Evolutionary conservation across 2,329 filamentous ascomycete genomes (phyloP), one percentile per base, ranked within the genome.

Genomic region (Pestalotiopsis sp.): DNA sequence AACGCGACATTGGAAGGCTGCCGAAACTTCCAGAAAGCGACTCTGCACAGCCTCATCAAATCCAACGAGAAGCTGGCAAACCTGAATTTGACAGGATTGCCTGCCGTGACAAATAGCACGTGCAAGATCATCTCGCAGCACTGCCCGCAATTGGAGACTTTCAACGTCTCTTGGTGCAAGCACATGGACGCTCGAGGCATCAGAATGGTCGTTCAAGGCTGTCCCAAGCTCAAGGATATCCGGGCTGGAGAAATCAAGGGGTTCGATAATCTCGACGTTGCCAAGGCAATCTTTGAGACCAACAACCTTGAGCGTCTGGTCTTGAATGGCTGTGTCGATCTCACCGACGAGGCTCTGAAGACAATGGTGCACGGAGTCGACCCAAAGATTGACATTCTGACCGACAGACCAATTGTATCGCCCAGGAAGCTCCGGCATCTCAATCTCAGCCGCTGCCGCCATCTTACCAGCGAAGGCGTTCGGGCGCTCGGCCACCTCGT

Each of bases 111-210:
- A 38, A 97, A 97, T 77, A 89, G 89, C 25, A 93, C 94, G 0
- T 95, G 97, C 88, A 93, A 91, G 76, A 94, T 97, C 69, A 92
- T 99, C 69, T 91, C 93, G 0, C 86, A 92, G 66, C 91, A 91
- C 52, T 98, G 95, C 75, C 90, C 91, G 1, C 90, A 91, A 63
- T 84, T 99, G n/a, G 91, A 97, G 79, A 86, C 89, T 67, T 86
- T 98, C 72, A 97, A 98, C 75, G 89, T 98, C 23, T 97, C 94
- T 0, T 98, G 95, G 94, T 99, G 96, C 82, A 91, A 90, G 72
- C 92, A 94, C 70, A 90, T 98, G 77, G 92, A 96, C 76, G 92
- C 93, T 9, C 84, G 88, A 13, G 95, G 94, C 4, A 83, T 98
- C 67, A 89, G 86, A 71, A 87, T 87, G 65, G 87, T 99, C 2